phyloP scores from a whole-genome alignment of 1,284 basidiomycete species.

The Mycosarcoma maydis region DNA sequence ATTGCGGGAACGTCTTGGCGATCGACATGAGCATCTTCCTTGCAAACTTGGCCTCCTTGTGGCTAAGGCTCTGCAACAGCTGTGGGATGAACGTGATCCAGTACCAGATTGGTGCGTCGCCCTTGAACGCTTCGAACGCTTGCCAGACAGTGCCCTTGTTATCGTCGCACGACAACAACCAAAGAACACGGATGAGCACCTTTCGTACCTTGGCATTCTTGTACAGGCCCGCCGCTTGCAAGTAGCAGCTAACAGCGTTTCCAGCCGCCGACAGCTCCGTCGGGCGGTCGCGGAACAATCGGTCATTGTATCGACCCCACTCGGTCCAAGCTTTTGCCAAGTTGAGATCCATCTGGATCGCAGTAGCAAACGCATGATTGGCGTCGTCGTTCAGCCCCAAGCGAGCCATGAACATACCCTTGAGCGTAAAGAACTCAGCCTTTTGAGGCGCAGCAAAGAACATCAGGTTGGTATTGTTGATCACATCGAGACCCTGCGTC shows the following conservation, averaged over 20 bases:
- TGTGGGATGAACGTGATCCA: constrained; percentile 99
- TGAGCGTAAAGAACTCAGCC: constrained; percentile 98
- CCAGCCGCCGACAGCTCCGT: constrained; percentile 72
- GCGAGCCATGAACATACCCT: constrained; percentile 97
- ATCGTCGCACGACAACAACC: constrained; percentile 96
- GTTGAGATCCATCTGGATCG: constrained; percentile 90
- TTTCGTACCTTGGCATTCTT: constrained; percentile 94
- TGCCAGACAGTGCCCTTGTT: constrained; percentile 78
- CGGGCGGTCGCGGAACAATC: constrained; percentile 78
- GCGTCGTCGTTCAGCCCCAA: constrained; percentile 89
- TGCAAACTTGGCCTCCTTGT: constrained; percentile 92
- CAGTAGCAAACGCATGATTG: constrained; percentile 78
- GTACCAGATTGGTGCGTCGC: constrained; percentile 96
- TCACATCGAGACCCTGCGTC: constrained; percentile 92
- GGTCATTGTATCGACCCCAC: constrained; percentile 95
- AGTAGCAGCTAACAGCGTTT: constrained; percentile 94
- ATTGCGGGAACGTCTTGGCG: constrained; percentile 93
- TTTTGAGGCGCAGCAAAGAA: constrained; percentile 96
- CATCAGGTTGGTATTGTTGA: constrained; percentile 99
- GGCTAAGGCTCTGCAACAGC: constrained; percentile 86
- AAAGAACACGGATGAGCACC: constrained; percentile 88
- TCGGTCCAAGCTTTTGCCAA: constrained; percentile 98
- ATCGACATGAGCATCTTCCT: constrained; percentile 88
- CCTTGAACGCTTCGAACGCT: constrained; percentile 95
- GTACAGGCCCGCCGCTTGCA: constrained; percentile 95